Evolutionary conservation across 2,329 filamentous ascomycete species (phyloP).

Genomic region (Colletotrichum sojae): DNA sequence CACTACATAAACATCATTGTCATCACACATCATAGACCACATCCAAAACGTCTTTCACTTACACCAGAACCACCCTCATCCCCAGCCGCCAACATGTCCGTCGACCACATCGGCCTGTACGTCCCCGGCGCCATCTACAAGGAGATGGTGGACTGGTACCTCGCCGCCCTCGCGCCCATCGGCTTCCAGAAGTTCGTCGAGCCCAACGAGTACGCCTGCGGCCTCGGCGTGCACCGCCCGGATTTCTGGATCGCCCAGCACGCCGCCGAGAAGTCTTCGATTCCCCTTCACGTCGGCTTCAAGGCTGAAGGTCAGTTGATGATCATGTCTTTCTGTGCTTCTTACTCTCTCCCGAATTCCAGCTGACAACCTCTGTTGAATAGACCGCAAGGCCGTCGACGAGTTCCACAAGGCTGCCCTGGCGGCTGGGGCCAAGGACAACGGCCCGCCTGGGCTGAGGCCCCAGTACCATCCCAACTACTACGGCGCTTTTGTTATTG

Average conservation of each 20-base stretch:
- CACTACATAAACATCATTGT: background rate
- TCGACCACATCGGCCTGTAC: constrained; percentile 52
- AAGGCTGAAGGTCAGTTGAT: constrained; percentile 47
- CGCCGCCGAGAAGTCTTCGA: constrained; percentile 35
- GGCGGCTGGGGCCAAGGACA: constrained; percentile 60
- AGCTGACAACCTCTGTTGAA: background rate
- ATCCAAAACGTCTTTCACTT: too few relatives aligned
- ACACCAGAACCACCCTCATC: too few relatives aligned
- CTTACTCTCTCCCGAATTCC: background rate
- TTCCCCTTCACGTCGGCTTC: constrained; percentile 50
- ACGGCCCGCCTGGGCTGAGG: constrained; percentile 63
- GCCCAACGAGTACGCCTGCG: constrained; percentile 48
- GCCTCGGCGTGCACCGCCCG: constrained; percentile 48
- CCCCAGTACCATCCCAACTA: constrained; percentile 61
- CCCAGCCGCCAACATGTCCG: constrained; percentile 52
- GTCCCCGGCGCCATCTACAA: constrained; percentile 48
- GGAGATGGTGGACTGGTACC: constrained; percentile 51
- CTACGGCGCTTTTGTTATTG: constrained; percentile 65
- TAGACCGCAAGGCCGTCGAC: constrained; percentile 59
- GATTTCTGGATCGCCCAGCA: constrained; percentile 50
- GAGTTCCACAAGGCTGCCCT: constrained; percentile 59
- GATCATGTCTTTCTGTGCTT: too few relatives aligned
- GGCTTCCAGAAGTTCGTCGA: constrained; percentile 51
- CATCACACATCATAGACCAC: background rate
- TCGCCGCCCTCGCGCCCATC: constrained; percentile 52